Evolutionary conservation across 2,329 filamentous ascomycete species (phyloP), one percentile per base, ranked within the genome.

Genomic region (Coniochaeta sp.): DNA sequence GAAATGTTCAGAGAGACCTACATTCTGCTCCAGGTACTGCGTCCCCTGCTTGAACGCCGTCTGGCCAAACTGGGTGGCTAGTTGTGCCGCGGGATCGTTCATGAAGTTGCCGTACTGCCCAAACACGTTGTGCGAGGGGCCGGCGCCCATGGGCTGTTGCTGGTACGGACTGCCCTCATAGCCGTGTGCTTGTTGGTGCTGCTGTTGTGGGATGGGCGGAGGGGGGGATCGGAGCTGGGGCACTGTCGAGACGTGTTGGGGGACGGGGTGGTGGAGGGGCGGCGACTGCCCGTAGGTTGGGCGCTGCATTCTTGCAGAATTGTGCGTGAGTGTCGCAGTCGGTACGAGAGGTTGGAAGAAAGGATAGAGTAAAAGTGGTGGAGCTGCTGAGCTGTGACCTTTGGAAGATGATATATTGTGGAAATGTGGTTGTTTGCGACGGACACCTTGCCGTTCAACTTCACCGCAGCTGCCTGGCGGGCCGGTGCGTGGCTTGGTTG

Each of bases 201-300:
- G 88, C 61, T 87, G 86, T 65, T 86, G 87, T 61, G 82, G 84
- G 58, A 82, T 82, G 40, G 91, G 93, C 63, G 91, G 90, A 61
- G 90, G 93, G 63, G 95, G 95, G 61, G 95, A 98, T 75, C 96
- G 88, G 73, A 99, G 87, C 78, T 98, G 95, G 52, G 95, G 95
- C 57, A 99, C 95, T 61, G 93, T 96, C 71, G 95, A 98, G 70
- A 98, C 93, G 81, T 99, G 95, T 76, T 99, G 95, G 64, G 95
- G 95, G 62, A 98, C 92, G 61, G 95, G 95, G 74, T 98, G 95
- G 76, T 98, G 95, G 68, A 98, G 87, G 66, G 93, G 93, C 72
- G 93, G 93, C 72, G 92, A 96, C 71, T 93, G 90, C 74, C 86
- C 86, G 78, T 95, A 96, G 59, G 86, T 81, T 72, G 88, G 82